Evolutionary conservation across 169 alveolate genomes (phyloP), one percentile per base, ranked within the genome.

Genomic region (Cryptosporidium tyzzeri): DNA sequence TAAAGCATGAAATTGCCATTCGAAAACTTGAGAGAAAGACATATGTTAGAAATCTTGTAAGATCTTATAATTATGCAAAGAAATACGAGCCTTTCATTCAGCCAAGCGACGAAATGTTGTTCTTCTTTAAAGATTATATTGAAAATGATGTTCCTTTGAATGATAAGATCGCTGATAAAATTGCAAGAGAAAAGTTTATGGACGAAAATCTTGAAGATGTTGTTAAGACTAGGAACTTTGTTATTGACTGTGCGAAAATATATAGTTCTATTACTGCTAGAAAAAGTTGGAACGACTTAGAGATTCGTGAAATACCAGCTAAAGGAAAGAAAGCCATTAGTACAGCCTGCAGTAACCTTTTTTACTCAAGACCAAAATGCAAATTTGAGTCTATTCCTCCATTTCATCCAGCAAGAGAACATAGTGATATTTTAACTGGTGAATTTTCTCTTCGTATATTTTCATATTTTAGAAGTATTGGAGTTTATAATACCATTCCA

Each of bases 301-400:
- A 80, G 51, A 45, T 80, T 29, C 4, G 62, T 10, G 89, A 80
- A 33, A 62, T 80, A 7, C 89, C 89, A 39, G 33, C 75, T 4
- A 80, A 58, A 80, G 75, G 65, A 37, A 80, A 50, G 59, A 59
- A 80, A n/a, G 89, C 89, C 45, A 80, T 80, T 59, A 65, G 89
- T 41, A 33, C 44, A 14, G 68, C 89, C 23, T 80, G 89, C 23
- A 59, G 75, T 7, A 44, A 80, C 23, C 67, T 80, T 12, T 80
- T 80, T 44, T 80, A 62, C 4, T 41, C 89, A 21, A 80, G 62
- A 62, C 89, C 89, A 12, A 80, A 80, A 55, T 80, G 89, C 31
- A 37, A 33, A 21, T 80, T 80, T 41, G 68, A 65, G 14, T 59
- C 70, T 1, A 80, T 80, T 41, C 89, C 89, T 61, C 45, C 65